Base-by-base conservation (phyloP, 176 grass and related monocot species). In the Poa pratensis region DNA sequence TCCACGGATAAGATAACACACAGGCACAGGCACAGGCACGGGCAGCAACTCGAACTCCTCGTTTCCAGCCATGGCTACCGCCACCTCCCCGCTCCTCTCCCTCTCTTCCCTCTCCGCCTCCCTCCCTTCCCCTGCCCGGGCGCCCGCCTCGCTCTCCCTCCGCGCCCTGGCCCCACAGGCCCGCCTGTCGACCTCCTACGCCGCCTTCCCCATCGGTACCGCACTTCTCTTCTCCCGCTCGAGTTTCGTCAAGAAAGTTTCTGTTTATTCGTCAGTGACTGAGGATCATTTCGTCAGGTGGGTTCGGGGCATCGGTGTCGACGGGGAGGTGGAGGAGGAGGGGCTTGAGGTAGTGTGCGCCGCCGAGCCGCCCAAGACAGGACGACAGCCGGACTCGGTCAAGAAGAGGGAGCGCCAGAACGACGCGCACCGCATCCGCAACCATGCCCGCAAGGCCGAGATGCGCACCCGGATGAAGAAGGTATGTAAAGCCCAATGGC, bases 401-500 rank as follows among this genome's bases (percentile, higher is more conserved):
- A 76, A 69, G 62, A 94, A 94, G 84, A 91, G 92, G 89, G 89
- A 90, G 84, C 89, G 92, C 45, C 92, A 94, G 86, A 83, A 83
- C 27, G 92, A 94, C 10, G 84, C n/a, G 20, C 86, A 82, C 46
- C 80, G 89, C 76, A 89, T 91, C 72, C 90, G 87, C 84, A 87
- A 91, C 84, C 90, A 91, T 60, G 86, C 92, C 34, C 89, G 83
- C 76, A 94, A 94, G 83, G 89, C 92, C n/a, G 92, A 94, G 86
- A 94, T 94, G 76, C 87, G 74, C 83, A 94, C 92, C 65, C 67
- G 92, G 87, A 94, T 94, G 89, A 94, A 89, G 66, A 94, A 91
- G 89, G 92, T 94, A 76, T 20, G 10, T 7, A 51, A 79, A n/a
- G 24, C 65, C n/a, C 20, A 23, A 22, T 18, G 17, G 70, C 16